Percentiles rank a stretch among this genome's conserved stretches.
Conservation (phyloP, 768 basidiomycete genomes). For the Leccinum arenicola region DNA sequence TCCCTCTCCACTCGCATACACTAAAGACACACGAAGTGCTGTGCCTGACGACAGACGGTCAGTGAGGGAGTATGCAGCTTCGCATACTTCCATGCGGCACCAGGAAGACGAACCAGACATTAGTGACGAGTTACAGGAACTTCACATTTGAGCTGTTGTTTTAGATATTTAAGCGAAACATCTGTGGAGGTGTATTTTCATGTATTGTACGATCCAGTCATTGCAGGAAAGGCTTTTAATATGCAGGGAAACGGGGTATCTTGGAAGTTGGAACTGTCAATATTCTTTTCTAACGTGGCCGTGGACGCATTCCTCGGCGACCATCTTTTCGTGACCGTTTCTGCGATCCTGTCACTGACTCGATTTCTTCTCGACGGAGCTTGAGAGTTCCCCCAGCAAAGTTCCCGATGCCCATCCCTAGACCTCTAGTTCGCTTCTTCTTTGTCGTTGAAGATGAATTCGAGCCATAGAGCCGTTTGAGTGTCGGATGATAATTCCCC, state of each 20-base stretch:
- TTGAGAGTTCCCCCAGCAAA: conserved; percentile 69
- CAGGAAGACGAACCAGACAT: conserved; percentile 24
- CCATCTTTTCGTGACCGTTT: conserved; percentile 8
- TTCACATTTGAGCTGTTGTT: conserved; percentile 20
- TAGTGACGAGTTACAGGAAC: conserved; percentile 18
- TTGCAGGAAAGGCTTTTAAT: background rate
- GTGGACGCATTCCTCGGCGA: conserved; percentile 1
- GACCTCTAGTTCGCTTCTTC: conserved; percentile 58
- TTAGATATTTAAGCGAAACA: conserved; percentile 6
- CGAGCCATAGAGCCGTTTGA: conserved; percentile 65
- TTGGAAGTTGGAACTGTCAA: background rate
- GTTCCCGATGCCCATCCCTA: conserved; percentile 77
- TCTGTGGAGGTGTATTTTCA: conserved; percentile 4
- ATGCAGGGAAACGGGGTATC: background rate
- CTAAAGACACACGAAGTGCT: conserved; percentile 17
- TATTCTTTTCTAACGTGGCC: conserved; percentile 6
- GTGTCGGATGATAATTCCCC: conserved; percentile 79
- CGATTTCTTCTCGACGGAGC: conserved; percentile 61
- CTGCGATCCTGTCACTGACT: conserved; percentile 30
- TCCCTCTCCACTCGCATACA: background rate
- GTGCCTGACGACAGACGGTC: conserved; percentile 28
- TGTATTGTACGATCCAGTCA: background rate
- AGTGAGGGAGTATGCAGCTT: conserved; percentile 18
- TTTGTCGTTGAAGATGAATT: conserved; percentile 23
- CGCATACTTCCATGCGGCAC: conserved; percentile 15